Conservation (phyloP, 768 basidiomycete genomes). For the Sutorius australiensis region DNA sequence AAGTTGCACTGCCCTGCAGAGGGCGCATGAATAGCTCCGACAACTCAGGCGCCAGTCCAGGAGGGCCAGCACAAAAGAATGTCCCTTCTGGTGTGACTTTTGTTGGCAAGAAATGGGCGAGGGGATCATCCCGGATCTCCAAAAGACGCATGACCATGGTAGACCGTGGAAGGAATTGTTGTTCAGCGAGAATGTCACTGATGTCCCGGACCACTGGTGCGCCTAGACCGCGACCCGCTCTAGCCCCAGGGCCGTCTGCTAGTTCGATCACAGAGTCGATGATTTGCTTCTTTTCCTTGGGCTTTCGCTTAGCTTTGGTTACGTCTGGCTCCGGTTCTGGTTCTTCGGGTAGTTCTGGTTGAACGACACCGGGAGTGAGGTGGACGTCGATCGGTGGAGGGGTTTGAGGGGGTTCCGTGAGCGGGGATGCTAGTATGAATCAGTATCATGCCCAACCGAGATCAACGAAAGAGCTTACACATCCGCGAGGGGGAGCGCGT, state of each 20-base stretch:
- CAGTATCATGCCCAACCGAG: constrained; percentile 1
- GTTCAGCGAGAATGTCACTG: constrained; percentile 71
- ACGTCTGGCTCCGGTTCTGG: constrained; percentile 28
- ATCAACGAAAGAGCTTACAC: constrained; percentile 42
- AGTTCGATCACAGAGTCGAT: constrained; percentile 90
- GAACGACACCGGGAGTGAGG: constrained; percentile 47
- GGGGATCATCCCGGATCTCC: constrained; percentile 80
- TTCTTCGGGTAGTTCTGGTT: constrained; percentile 36
- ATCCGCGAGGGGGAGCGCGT: constrained; percentile 62
- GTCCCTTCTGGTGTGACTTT: constrained; percentile 66
- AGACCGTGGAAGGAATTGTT: constrained; percentile 83
- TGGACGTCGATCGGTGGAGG: constrained; percentile 62
- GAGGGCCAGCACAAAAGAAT: constrained; percentile 82
- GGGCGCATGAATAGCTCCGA: constrained; percentile 83
- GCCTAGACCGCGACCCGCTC: constrained; percentile 55
- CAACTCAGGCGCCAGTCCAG: constrained; percentile 78
- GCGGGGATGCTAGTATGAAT: constrained; percentile 58
- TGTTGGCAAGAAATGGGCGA: constrained; percentile 82
- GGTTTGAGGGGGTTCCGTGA: constrained; percentile 71
- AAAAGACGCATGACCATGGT: constrained; percentile 80
- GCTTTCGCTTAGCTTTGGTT: constrained; percentile 46
- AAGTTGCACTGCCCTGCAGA: constrained; percentile 40
- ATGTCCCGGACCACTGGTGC: constrained; percentile 53
- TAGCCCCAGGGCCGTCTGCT: constrained; percentile 54
- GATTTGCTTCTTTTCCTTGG: constrained; percentile 79